Evolutionary conservation across 2,329 filamentous ascomycete species (phyloP).

Genomic region (Talaromyces marneffei): DNA sequence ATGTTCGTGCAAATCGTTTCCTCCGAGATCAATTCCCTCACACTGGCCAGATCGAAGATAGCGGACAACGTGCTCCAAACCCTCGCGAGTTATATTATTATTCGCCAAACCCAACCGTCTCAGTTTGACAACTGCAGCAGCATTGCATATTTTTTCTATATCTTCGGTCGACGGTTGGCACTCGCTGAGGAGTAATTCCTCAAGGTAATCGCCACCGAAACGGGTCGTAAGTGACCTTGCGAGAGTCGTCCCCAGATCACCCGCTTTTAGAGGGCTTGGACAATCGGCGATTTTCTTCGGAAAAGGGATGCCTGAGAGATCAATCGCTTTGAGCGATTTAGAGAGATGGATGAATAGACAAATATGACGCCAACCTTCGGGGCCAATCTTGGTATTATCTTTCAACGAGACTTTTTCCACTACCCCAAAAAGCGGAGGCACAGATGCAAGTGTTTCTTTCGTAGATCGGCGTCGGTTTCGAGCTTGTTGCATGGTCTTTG

Average conservation of each 20-base stretch:
- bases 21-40: conserved; percentile 81
- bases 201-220: conserved; percentile 67
- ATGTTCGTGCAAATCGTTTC: conserved; percentile 64
- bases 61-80: conserved; percentile 66
- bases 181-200: conserved; percentile 76
- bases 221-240: conserved; percentile 71
- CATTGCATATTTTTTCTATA: conserved; percentile 72
- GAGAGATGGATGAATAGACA: conserved; percentile 87
- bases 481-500: conserved; percentile 59
- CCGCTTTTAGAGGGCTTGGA: conserved; percentile 17
- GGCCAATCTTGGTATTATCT: conserved; percentile 77
- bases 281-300: conserved; percentile 44
- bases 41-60: conserved; percentile 74
- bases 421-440: conserved; percentile 51
- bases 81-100: conserved; percentile 69
- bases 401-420: conserved; percentile 84
- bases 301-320: conserved; percentile 79
- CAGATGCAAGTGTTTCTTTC: conserved; percentile 32
- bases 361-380: conserved; percentile 86
- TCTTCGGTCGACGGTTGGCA: conserved; percentile 67
- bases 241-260: conserved; percentile 61
- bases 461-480: conserved; percentile 43
- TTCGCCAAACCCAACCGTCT: conserved; percentile 75
- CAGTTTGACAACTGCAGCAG: conserved; percentile 70
- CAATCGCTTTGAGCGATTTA: conserved; percentile 75